Percentiles rank a stretch among this genome's conserved stretches.
These are phyloP conservation scores for Circinella minor DNA, from an alignment of 371 early-diverging fungal genomes.

Conservation along the genomic window DNA sequence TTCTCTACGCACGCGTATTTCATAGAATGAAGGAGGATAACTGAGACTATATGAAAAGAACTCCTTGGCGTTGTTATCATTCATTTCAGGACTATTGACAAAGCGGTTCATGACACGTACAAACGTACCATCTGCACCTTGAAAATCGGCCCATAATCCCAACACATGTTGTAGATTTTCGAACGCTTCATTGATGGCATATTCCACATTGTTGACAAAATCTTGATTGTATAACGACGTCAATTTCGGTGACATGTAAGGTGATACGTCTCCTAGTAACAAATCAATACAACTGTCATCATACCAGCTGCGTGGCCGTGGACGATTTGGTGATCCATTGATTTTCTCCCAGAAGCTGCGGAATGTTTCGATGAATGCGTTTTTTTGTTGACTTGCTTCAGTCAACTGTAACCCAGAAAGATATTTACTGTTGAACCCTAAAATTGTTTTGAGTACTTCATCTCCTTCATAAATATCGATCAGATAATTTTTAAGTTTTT, in stretches of 20 bases:
- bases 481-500: conserved; percentile 70
- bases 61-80: conserved; percentile 28
- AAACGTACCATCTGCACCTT: conserved; percentile 47
- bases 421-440: conserved; percentile 41
- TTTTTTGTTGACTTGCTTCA: conserved; percentile 17
- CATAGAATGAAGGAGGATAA: conserved; percentile 47
- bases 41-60: conserved; percentile 27
- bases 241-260: conserved; percentile 50
- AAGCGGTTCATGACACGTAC: conserved; percentile 43
- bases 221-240: conserved; percentile 47
- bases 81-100: conserved; percentile 3
- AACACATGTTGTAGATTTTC: conserved; percentile 26
- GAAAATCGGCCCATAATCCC: conserved; percentile 38
- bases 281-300: conserved; percentile 50
- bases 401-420: conserved; percentile 3
- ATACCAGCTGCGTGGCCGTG: conserved; percentile 50
- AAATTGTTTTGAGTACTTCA: conserved; percentile 58
- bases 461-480: conserved; percentile 76
- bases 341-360: conserved; percentile 40
- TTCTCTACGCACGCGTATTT: conserved; percentile 46
- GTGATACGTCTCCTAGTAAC: conserved; percentile 50
- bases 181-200: conserved; percentile 30
- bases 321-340: conserved; percentile 32
- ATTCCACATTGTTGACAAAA: conserved; percentile 41
- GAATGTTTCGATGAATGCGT: conserved; percentile 34